These are phyloP conservation scores for Salix caprea DNA, from an alignment of 345 rosid species.

Conservation along the genomic window DNA sequence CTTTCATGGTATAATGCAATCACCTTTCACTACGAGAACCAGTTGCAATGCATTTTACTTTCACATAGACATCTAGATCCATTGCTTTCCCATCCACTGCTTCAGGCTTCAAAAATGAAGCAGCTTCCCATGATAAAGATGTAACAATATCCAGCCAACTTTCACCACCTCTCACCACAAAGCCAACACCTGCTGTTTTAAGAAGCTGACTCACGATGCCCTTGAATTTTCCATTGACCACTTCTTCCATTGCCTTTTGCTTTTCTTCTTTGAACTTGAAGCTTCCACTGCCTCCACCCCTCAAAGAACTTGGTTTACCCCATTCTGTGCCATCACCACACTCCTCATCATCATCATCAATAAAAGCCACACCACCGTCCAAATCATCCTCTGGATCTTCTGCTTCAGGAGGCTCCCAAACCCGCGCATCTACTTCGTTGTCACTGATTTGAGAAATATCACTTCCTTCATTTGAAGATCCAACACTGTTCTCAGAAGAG, in stretches of 20 bases:
- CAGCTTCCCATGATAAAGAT: slow-evolving; percentile 86
- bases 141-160: slow-evolving; percentile 72
- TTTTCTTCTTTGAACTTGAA: slow-evolving; percentile 52
- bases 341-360: slow-evolving; percentile 67
- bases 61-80: slow-evolving; percentile 59
- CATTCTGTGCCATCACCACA: slow-evolving; percentile 61
- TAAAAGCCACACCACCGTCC: slow-evolving; percentile 49
- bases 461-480: slow-evolving; percentile 25
- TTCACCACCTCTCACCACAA: slow-evolving; percentile 36
- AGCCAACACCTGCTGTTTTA: slow-evolving; percentile 42
- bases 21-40: slow-evolving; percentile 75
- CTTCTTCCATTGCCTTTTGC: slow-evolving; percentile 51
- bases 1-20: neutral
- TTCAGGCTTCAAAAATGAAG: slow-evolving; percentile 63
- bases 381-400: slow-evolving; percentile 58
- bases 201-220: slow-evolving; percentile 56
- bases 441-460: slow-evolving; percentile 22
- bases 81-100: slow-evolving; percentile 51
- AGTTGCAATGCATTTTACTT: slow-evolving; percentile 92
- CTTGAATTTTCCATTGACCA: slow-evolving; percentile 68
- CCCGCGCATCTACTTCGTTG: slow-evolving; percentile 31
- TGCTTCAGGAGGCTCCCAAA: slow-evolving; percentile 92
- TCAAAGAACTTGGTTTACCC: slow-evolving; percentile 53
- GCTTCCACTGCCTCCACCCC: slow-evolving; percentile 40
- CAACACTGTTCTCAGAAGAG: slow-evolving; percentile 18